Evolutionary conservation across 164 flowering plant genomes (phyloP).

Genomic region (Saururus chinensis): DNA sequence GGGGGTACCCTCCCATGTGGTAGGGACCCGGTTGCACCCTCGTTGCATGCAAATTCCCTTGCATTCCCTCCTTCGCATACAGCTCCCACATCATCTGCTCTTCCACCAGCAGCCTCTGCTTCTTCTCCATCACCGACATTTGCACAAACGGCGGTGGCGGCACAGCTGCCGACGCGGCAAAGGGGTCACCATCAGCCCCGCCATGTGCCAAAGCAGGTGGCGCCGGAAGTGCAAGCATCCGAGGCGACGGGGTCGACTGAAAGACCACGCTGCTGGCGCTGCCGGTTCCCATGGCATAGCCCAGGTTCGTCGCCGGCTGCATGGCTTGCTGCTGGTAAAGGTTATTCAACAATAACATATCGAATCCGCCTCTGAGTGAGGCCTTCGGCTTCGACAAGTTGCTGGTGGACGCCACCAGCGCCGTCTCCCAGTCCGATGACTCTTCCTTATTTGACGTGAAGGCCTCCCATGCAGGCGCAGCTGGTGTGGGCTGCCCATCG

Average conservation of each 20-base stretch:
- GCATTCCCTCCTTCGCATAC: conserved; percentile 60
- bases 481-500: conserved; percentile 21
- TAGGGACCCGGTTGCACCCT: too few relatives aligned
- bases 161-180: conserved; percentile 55
- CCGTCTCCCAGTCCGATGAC: conserved; percentile 64
- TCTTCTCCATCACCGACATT: conserved; percentile 85
- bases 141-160: conserved; percentile 79
- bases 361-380: conserved; percentile 31
- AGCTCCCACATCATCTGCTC: conserved; percentile 90
- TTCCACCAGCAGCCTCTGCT: conserved; percentile 51
- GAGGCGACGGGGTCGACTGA: too few relatives aligned
- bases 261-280: conserved; percentile 72
- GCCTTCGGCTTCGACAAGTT: conserved; percentile 25
- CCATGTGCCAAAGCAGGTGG: background rate
- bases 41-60: too few relatives aligned
- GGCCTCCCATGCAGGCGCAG: conserved; percentile 43
- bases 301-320: background rate
- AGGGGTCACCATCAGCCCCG: conserved; percentile 36
- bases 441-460: conserved; percentile 23
- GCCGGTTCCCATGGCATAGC: conserved; percentile 6
- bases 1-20: too few relatives aligned
- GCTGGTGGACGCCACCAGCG: conserved; percentile 35
- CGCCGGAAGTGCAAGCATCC: conserved; percentile 8
- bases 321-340: conserved; percentile 41
- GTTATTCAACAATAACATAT: conserved; percentile 27